Evolutionary conservation across 495 filamentous ascomycete genomes (phyloP).

Genomic region (Neurospora sp.): DNA sequence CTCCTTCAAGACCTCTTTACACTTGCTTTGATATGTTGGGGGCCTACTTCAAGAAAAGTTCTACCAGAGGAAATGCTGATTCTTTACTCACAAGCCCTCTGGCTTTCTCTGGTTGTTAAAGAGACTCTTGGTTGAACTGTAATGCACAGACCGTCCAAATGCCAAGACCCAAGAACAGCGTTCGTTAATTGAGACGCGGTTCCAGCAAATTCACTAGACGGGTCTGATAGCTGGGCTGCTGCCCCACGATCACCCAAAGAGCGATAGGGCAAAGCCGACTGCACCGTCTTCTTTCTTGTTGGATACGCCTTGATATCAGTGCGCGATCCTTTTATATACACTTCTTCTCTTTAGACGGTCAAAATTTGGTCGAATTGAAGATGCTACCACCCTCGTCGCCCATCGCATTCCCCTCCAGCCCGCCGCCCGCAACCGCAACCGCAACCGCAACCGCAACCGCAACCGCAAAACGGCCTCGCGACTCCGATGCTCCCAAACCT

Average conservation of each 20-base stretch:
- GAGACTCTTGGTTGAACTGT: background rate
- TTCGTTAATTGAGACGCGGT: constrained; percentile 4
- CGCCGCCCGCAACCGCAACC: constrained; percentile 26
- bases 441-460: background rate
- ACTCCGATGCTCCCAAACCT: constrained; percentile 9
- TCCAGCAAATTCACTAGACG: background rate
- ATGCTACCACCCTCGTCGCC: constrained; percentile 50
- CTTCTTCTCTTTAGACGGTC: background rate
- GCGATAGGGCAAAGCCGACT: background rate
- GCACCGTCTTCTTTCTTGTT: background rate
- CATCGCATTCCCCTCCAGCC: constrained; percentile 44
- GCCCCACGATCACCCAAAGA: background rate
- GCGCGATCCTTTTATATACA: background rate
- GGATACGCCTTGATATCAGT: too few relatives aligned
- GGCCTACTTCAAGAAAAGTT: too few relatives aligned
- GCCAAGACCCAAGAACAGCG: background rate
- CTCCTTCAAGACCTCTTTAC: too few relatives aligned
- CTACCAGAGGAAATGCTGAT: background rate
- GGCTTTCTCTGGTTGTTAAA: background rate
- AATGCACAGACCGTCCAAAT: background rate
- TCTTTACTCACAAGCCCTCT: background rate
- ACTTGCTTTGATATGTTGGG: too few relatives aligned
- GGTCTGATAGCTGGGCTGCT: background rate
- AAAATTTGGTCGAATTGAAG: background rate
- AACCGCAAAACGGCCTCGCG: constrained; percentile 28